Base-by-base conservation (phyloP, 768 basidiomycete species). In the Heimioporus sp. region DNA sequence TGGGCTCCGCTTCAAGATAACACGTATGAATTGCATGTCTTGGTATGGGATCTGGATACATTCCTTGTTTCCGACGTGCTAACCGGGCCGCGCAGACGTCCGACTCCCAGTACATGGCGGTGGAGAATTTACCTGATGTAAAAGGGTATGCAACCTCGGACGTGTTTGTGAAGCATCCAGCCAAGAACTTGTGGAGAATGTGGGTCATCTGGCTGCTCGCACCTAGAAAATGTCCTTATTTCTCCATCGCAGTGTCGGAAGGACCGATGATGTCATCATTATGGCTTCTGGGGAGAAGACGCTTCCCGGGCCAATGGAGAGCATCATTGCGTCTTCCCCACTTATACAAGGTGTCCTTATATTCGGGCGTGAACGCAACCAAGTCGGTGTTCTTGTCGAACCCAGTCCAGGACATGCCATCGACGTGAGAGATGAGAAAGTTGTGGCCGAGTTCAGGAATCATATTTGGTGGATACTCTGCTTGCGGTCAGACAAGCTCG, bases 101-200 rank as follows among this genome's bases (percentile, higher is more conserved):
- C 4, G 43, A 48, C 15, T 0, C 13, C 2, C 46, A 42, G 20
- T 19, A 31, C 12, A 49, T 58, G 12, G 60, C 54, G 1, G 39
- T 65, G 10, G 48, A 65, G 31, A 78, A 79, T 54, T 49, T 73
- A 6, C 56, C 68, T 4, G 76, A 74, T 5, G 49, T 56, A 6
- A 53, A 74, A 36, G 51, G 49, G 2, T 60, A 75, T 46, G 74
- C 72, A 0, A 78, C 74, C 1, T 70, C 71, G 0, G 79, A 78
- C 63, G 44, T 81, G 4, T 76, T 74, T 53, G 51, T 71, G 10
- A 68, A 62, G 19, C 80, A 80, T 55, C 78, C 80, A 0, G 72
- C 72, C 2, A 73, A 70, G 38, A 52, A 68, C 2, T 6, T 74
- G 30, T 81, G 76, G 74, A 76, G 68, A 56, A 69, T 78, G 76